Base-by-base conservation (phyloP, 371 early-diverging fungal genomes). In the Chytridium lagenaria region DNA sequence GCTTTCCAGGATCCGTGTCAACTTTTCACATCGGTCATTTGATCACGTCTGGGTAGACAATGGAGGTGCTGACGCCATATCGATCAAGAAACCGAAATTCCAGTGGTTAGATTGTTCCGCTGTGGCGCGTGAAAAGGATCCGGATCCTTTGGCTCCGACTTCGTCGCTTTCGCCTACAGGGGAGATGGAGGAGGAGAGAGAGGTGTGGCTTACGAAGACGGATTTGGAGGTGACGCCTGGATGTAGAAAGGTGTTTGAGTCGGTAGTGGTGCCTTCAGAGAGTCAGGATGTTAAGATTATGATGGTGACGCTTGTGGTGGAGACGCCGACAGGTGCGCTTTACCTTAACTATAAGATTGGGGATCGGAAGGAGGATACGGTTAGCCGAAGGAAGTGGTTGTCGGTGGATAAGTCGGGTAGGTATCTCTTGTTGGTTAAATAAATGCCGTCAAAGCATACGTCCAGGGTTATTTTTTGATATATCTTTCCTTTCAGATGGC, bases 161-260 rank as follows among this genome's bases (percentile, higher is more conserved):
- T 70, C 33, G n/a, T n/a, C 59, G 22, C 33, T 40, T 23, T 65
- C 38, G n/a, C 44, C 67, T 16, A 44, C 71, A 33, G 57, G 37
- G 3, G 12, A 1, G n/a, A n/a, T n/a, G n/a, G n/a, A n/a, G n/a
- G 61, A 65, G 37, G 51, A 55, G 1, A 40, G 61, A n/a, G 61
- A 64, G 23, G 68, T 77, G 0, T 84, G 80, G 81, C 73, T 75
- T 12, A 73, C 81, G 37, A 26, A 49, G 2, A 83, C 76, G 28
- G 82, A 89, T 69, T 73, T 93, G 52, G 76, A 80, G 22, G 68
- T n/a, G 16, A 64, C 63, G 5, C 86, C 89, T 34, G 83, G 84
- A 39, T 84, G 83, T 55, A 87, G 78, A 30, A 87, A 86, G 38
- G 90, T 91, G 0, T 75, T 91, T 57, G 91, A 93, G 78, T 90